phyloP scores from a whole-genome alignment of 2,329 filamentous ascomycete species.

The Colletotrichum ledebouriae region DNA sequence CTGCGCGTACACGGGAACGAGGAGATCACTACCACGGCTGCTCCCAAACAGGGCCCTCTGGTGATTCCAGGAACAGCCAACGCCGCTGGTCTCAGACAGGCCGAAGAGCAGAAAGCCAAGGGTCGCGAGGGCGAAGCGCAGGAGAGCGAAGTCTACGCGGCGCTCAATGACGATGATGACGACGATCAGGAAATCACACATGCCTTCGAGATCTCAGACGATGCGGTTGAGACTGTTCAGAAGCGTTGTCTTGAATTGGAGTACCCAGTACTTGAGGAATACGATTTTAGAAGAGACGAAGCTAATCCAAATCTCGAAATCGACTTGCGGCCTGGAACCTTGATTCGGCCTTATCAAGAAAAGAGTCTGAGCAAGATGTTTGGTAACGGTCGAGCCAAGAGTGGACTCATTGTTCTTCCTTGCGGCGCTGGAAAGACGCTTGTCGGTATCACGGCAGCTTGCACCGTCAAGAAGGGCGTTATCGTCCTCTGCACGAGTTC shows the following conservation, averaged over 20 bases:
- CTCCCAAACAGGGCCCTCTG: slow-evolving; percentile 87
- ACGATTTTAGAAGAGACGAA: slow-evolving; percentile 94
- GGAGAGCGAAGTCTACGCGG: slow-evolving; percentile 78
- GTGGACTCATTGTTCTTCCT: slow-evolving; percentile 95
- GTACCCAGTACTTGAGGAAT: slow-evolving; percentile 93
- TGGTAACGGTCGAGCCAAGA: slow-evolving; percentile 96
- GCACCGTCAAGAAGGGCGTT: slow-evolving; percentile 96
- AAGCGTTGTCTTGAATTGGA: slow-evolving; percentile 90
- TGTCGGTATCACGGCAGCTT: slow-evolving; percentile 97
- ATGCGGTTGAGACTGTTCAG: slow-evolving; percentile 86
- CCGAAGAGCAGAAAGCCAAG: slow-evolving; percentile 61
- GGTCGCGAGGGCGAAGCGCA: slow-evolving; percentile 64
- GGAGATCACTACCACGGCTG: slow-evolving; percentile 83
- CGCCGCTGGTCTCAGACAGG: slow-evolving; percentile 88
- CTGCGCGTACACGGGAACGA: slow-evolving; percentile 79
- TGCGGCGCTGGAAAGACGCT: slow-evolving; percentile 98
- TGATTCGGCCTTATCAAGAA: slow-evolving; percentile 96
- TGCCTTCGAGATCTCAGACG: slow-evolving; percentile 89
- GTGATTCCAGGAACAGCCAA: slow-evolving; percentile 96
- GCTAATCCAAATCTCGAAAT: slow-evolving; percentile 93
- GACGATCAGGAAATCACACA: slow-evolving; percentile 91
- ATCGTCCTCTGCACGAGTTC: slow-evolving; percentile 97
- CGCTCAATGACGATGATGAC: slow-evolving; percentile 85
- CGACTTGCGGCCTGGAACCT: slow-evolving; percentile 87
- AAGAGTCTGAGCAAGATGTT: slow-evolving; percentile 99